Percentiles rank a stretch among this genome's conserved stretches.
These are phyloP conservation scores for Exophiala spinifera DNA, from an alignment of 2,329 filamentous ascomycete species.

Conservation along the genomic window DNA sequence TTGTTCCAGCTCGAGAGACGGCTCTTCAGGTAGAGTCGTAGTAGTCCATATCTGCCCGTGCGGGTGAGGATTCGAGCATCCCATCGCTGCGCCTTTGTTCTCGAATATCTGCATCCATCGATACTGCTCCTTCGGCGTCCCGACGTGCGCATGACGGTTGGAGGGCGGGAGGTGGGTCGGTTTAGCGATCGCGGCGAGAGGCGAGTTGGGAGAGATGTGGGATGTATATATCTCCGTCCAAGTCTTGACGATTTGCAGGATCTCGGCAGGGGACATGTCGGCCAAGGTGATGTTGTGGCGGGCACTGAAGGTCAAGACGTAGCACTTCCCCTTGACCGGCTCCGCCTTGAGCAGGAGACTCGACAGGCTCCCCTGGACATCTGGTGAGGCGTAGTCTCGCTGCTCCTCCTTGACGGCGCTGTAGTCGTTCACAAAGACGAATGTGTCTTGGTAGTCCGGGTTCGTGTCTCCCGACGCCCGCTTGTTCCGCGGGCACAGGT, in stretches of 20 bases:
- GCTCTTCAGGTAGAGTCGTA: constrained; percentile 85
- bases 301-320: constrained; percentile 91
- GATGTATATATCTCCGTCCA: constrained; percentile 89
- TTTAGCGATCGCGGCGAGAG: constrained; percentile 52
- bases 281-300: constrained; percentile 89
- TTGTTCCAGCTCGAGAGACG: constrained; percentile 71
- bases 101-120: constrained; percentile 99
- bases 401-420: constrained; percentile 94
- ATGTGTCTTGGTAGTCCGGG: constrained; percentile 80
- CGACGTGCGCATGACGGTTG: constrained; percentile 43
- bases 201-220: constrained; percentile 71
- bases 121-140: constrained; percentile 69
- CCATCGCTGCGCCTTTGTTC: constrained; percentile 97
- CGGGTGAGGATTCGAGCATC: constrained; percentile 96
- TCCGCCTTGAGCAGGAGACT: constrained; percentile 76
- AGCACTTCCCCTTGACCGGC: constrained; percentile 90
- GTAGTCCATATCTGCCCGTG: constrained; percentile 97
- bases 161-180: constrained; percentile 48
- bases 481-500: constrained; percentile 87
- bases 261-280: constrained; percentile 74
- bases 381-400: constrained; percentile 61
- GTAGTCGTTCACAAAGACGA: constrained; percentile 96
- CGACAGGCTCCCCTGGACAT: constrained; percentile 55
- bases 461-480: constrained; percentile 84
- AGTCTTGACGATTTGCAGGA: constrained; percentile 77